phyloP scores from a whole-genome alignment of 2,329 filamentous ascomycete species.

The Botrytis cinerea region DNA sequence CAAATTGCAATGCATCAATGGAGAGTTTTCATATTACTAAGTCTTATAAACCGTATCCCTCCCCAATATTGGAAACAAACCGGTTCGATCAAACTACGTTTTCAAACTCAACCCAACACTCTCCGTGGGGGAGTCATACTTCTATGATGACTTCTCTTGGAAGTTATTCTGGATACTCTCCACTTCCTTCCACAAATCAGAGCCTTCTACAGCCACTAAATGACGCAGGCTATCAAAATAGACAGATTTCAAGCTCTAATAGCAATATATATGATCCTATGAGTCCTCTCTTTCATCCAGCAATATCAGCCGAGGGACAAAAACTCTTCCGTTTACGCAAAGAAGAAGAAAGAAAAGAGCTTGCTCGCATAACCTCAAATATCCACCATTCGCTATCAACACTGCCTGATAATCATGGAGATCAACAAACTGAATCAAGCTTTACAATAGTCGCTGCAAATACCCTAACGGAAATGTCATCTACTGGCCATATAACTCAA shows the following conservation, averaged over 20 bases:
- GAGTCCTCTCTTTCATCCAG: constrained; percentile 1
- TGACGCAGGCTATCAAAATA: neutral
- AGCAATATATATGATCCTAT: neutral
- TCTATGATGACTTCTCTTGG: neutral
- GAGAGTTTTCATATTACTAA: neutral
- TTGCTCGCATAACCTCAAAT: neutral
- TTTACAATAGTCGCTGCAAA: neutral
- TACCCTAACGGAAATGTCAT: neutral
- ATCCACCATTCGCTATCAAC: neutral
- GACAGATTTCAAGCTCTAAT: neutral
- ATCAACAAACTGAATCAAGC: neutral
- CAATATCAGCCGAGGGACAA: neutral
- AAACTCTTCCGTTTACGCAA: neutral
- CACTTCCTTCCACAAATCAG: neutral
- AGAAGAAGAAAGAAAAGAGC: neutral
- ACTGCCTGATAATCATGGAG: neutral
- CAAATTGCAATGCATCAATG: neutral
- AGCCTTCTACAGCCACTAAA: too few species aligned
- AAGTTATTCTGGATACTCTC: neutral
- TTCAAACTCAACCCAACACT: neutral
- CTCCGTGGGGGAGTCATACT: too few species aligned
- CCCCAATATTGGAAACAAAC: neutral
- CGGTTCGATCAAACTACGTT: neutral
- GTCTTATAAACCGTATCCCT: neutral
- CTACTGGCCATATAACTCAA: neutral